Evolutionary conservation across 768 basidiomycete species (phyloP).

Genomic region (Tricholoma matsutake): DNA sequence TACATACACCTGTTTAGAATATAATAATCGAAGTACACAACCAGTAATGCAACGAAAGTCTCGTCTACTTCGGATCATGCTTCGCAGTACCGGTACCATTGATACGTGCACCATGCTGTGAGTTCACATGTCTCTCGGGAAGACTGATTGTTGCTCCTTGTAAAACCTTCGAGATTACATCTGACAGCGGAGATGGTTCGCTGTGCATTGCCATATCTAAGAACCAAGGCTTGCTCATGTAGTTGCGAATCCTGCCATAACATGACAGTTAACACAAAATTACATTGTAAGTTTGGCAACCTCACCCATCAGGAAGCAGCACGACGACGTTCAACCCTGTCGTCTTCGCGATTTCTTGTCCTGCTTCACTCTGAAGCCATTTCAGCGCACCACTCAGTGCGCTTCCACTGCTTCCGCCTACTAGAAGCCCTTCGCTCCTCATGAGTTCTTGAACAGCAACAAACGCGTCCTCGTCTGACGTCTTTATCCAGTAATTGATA

Average conservation of each 20-base stretch:
- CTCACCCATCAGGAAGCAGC: constrained; percentile 87
- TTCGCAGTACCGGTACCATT: background rate
- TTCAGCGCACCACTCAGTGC: constrained; percentile 72
- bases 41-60: background rate
- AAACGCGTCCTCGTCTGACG: constrained; percentile 78
- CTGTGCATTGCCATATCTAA: constrained; percentile 59
- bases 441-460: constrained; percentile 72
- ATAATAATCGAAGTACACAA: background rate
- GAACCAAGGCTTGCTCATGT: constrained; percentile 95
- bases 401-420: constrained; percentile 93
- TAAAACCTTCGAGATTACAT: constrained; percentile 39
- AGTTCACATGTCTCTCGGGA: constrained; percentile 1
- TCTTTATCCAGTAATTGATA: constrained; percentile 85
- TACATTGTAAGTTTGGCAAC: constrained; percentile 9
- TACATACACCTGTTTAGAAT: background rate
- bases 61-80: background rate
- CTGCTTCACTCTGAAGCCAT: constrained; percentile 74
- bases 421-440: constrained; percentile 81
- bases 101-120: background rate
- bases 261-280: constrained; percentile 1
- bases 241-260: constrained; percentile 73
- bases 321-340: constrained; percentile 86
- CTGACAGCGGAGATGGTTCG: constrained; percentile 52
- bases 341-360: constrained; percentile 57
- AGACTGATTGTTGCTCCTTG: background rate